These are phyloP conservation scores for Mayamaea pseudoterrestris DNA, from an alignment of 108 stramenopile species.

Conservation along the genomic window DNA sequence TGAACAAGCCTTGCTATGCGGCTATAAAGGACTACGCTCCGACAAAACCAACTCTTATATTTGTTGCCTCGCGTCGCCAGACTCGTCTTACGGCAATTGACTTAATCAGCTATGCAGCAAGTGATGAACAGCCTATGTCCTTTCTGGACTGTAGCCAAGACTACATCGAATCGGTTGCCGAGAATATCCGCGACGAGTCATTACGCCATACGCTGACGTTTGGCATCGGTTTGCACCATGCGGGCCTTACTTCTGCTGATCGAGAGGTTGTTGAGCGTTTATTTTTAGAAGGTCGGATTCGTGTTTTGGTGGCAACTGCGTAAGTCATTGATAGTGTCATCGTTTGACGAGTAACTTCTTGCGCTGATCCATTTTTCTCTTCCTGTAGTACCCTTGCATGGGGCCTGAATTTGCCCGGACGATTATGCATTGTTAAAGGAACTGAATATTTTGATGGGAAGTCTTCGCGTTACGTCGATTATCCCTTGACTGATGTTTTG, in stretches of 20 bases:
- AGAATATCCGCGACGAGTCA: conserved; percentile 70
- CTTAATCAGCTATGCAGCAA: conserved; percentile 75
- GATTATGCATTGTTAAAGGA: conserved; percentile 71
- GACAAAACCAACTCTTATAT: conserved; percentile 87
- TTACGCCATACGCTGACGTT: conserved; percentile 90
- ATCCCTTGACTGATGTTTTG: conserved; percentile 96
- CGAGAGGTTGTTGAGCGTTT: conserved; percentile 82
- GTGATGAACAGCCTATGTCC: conserved; percentile 57
- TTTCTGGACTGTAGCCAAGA: conserved; percentile 72
- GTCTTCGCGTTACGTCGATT: conserved; percentile 87
- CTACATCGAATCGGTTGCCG: conserved; percentile 55
- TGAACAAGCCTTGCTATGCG: conserved; percentile 99
- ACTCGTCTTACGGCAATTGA: conserved; percentile 95
- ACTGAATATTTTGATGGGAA: conserved; percentile 99
- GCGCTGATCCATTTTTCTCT: background rate
- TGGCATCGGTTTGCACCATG: conserved; percentile 98
- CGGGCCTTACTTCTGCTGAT: conserved; percentile 66
- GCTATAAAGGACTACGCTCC: conserved; percentile 93
- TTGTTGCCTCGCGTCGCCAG: conserved; percentile 88
- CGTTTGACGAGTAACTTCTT: background rate
- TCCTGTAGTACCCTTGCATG: conserved; percentile 77
- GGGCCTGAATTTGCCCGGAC: conserved; percentile 96
- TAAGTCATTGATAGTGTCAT: conserved; percentile 33
- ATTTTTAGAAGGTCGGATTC: conserved; percentile 84
- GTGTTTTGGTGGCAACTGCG: conserved; percentile 85